These are phyloP conservation scores for Eimeria praecox DNA, from an alignment of 169 alveolate genomes.

Conservation along the genomic window DNA sequence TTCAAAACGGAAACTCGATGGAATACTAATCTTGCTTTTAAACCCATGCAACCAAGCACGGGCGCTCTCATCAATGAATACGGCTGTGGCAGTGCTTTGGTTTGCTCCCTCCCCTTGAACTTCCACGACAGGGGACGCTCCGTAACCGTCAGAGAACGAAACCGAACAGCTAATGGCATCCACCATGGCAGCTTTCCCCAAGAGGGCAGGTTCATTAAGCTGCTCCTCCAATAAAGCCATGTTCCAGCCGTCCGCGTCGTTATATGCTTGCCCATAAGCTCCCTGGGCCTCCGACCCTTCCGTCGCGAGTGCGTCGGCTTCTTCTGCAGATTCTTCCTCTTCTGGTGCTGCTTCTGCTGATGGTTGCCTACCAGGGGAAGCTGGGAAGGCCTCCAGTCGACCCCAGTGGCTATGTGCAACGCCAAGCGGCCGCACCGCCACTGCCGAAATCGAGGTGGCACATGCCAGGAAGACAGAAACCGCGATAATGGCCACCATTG, in stretches of 20 bases:
- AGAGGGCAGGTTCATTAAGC: background rate
- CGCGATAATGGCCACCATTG: background rate
- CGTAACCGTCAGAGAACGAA: conserved; percentile 10
- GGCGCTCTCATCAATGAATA: conserved; percentile 41
- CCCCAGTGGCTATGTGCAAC: background rate
- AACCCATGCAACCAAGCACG: conserved; percentile 3
- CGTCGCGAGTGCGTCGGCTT: background rate
- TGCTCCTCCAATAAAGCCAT: background rate
- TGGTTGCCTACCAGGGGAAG: background rate
- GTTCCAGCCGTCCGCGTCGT: background rate
- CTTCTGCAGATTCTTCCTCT: background rate
- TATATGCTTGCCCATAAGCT: background rate
- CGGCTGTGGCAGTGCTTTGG: conserved; percentile 15
- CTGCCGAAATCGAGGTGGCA: background rate
- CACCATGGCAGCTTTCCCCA: background rate
- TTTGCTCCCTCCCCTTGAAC: background rate
- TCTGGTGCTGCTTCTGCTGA: background rate
- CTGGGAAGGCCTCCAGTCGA: background rate
- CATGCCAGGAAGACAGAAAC: background rate
- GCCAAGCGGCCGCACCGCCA: background rate
- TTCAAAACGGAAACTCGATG: conserved; percentile 39
- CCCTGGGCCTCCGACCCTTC: background rate
- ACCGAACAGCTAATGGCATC: background rate
- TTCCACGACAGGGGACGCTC: conserved; percentile 28
- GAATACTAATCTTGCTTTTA: background rate